Conservation (phyloP, 208 protist genomes). For the Leptomonas pyrrhocoris region DNA sequence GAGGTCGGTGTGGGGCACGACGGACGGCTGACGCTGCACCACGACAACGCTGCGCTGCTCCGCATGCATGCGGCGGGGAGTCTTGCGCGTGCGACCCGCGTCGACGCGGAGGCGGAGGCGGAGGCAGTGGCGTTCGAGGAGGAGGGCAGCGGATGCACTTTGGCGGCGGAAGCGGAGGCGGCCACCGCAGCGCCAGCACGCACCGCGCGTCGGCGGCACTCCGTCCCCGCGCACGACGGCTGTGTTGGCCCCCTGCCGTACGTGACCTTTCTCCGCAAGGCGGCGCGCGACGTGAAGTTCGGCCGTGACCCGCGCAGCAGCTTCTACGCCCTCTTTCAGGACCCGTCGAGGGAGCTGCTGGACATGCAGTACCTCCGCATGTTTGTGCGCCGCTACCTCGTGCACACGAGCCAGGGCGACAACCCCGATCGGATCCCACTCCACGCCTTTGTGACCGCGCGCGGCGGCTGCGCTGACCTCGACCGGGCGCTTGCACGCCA, state of each 20-base stretch:
- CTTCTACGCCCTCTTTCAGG: constrained; percentile 69
- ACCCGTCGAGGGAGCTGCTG: constrained; percentile 41
- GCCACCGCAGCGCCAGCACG: neutral
- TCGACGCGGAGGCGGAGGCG: neutral
- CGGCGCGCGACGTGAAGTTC: constrained; percentile 65
- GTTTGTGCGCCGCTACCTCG: constrained; percentile 80
- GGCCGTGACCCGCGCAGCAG: constrained; percentile 43
- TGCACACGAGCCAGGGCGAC: constrained; percentile 72
- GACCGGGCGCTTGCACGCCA: constrained; percentile 54
- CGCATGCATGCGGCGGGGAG: constrained; percentile 11
- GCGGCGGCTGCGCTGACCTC: constrained; percentile 45
- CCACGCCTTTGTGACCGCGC: constrained; percentile 51
- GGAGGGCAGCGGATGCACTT: neutral
- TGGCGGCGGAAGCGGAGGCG: neutral
- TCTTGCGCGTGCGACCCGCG: constrained; percentile 11
- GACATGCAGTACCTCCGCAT: constrained; percentile 87
- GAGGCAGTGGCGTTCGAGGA: neutral
- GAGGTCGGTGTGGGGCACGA: neutral
- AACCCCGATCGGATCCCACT: constrained; percentile 63
- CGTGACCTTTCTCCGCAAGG: constrained; percentile 63
- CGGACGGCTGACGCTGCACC: neutral
- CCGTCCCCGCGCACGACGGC: neutral
- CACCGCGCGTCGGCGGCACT: neutral
- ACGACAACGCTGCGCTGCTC: neutral
- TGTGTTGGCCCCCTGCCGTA: constrained; percentile 71